Conservation (phyloP, 345 rosid species). For the Corymbia maculata region DNA sequence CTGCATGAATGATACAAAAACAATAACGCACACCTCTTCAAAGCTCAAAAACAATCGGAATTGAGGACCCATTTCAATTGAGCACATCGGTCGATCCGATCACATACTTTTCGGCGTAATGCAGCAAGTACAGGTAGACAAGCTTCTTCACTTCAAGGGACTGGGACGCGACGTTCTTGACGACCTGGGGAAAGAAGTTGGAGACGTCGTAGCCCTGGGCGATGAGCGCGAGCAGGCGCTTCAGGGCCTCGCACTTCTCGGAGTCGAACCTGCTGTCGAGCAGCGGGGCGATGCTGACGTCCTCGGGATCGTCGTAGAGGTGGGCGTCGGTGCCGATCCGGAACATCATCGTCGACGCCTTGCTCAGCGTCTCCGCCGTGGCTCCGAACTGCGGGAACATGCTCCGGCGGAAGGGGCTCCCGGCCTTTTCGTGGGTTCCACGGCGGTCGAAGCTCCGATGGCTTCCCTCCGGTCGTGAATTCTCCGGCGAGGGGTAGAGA, state of each 20-base stretch:
- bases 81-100: not conserved
- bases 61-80: not conserved
- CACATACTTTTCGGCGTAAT: slow-evolving; percentile 89
- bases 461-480: not conserved
- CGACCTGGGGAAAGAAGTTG: slow-evolving; percentile 99
- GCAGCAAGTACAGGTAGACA: slow-evolving; percentile 86
- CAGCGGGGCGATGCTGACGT: slow-evolving; percentile 69
- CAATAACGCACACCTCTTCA: not conserved
- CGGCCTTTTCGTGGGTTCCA: slow-evolving; percentile 6
- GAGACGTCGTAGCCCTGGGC: slow-evolving; percentile 96
- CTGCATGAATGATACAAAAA: not conserved
- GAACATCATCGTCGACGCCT: slow-evolving; percentile 79
- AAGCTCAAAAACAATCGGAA: not conserved
- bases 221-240: slow-evolving; percentile 88
- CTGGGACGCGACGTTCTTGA: slow-evolving; percentile 90
- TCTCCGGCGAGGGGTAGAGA: not conserved
- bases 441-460: not conserved
- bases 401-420: slow-evolving; percentile 13
- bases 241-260: slow-evolving; percentile 93
- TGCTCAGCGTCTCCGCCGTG: slow-evolving; percentile 76
- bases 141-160: slow-evolving; percentile 95
- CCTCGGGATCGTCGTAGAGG: slow-evolving; percentile 95
- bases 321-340: slow-evolving; percentile 96
- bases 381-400: slow-evolving; percentile 79
- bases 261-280: slow-evolving; percentile 93